phyloP scores from a whole-genome alignment of 352 stramenopile genomes.

The Phytophthora tentaculata region DNA sequence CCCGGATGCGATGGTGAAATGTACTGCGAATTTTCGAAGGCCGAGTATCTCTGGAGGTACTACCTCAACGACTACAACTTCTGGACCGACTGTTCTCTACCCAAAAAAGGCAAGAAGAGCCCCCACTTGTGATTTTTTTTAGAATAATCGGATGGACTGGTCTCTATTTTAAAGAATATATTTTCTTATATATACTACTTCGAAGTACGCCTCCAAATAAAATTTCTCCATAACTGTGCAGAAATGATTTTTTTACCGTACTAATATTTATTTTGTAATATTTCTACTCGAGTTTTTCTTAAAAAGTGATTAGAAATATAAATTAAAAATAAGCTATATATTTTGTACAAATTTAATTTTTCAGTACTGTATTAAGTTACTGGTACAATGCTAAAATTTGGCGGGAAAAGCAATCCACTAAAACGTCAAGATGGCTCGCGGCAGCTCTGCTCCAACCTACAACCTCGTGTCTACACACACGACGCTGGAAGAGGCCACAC shows the following conservation, averaged over 20 bases:
- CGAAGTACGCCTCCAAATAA: no score
- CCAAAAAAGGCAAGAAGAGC: constrained; percentile 16
- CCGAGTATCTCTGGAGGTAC: constrained; percentile 59
- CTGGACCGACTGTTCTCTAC: constrained; percentile 33
- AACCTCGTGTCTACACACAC: constrained; percentile 25
- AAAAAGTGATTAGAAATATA: no score
- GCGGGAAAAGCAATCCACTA: not conserved
- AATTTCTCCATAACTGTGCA: no score
- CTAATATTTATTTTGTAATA: no score
- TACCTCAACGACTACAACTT: constrained; percentile 58
- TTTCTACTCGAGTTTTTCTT: no score
- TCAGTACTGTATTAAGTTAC: no score
- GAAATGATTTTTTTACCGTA: no score
- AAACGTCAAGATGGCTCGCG: constrained; percentile 10
- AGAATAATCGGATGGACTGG: no score
- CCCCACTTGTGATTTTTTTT: not conserved
- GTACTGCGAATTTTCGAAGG: constrained; percentile 51
- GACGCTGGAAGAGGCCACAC: constrained; percentile 22
- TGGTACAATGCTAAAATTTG: not conserved
- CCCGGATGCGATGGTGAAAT: constrained; percentile 49
- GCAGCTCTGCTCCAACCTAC: constrained; percentile 5
- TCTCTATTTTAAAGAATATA: no score
- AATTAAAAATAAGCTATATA: no score
- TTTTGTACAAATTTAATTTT: no score
- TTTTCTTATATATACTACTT: no score